Evolutionary conservation across 1,284 basidiomycete genomes (phyloP).

Genomic region (Melampsora larici-populina): DNA sequence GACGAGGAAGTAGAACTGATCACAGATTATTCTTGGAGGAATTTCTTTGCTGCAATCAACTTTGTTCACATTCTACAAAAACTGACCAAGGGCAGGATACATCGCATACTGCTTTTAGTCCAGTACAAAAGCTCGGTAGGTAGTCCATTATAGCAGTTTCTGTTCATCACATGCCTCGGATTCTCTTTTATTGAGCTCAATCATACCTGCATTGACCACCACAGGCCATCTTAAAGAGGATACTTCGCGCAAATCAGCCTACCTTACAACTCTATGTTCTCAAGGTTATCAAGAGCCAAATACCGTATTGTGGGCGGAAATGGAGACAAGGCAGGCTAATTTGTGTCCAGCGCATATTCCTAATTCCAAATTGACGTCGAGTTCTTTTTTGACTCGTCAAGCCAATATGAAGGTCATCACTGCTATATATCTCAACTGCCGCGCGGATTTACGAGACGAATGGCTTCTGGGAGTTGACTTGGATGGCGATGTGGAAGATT

Average conservation of each 20-base stretch:
- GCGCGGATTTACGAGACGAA: conserved; percentile 93
- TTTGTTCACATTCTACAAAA: conserved; percentile 98
- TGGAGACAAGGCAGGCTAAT: conserved; percentile 78
- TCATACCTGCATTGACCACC: neutral
- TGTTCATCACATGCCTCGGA: neutral
- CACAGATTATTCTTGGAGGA: conserved; percentile 93
- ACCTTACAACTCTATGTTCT: conserved; percentile 92
- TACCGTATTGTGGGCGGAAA: conserved; percentile 95
- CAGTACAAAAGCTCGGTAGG: conserved; percentile 86
- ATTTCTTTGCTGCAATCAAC: conserved; percentile 97
- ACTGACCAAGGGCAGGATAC: conserved; percentile 87
- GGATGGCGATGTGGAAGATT: conserved; percentile 74
- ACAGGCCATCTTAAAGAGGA: conserved; percentile 80
- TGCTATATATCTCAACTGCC: conserved; percentile 92
- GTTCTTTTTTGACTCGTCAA: neutral
- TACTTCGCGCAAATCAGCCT: conserved; percentile 87
- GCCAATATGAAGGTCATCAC: conserved; percentile 98
- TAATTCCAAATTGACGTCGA: neutral
- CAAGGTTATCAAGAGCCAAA: conserved; percentile 97
- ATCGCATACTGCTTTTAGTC: conserved; percentile 90
- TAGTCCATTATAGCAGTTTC: neutral
- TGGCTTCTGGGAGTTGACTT: conserved; percentile 93
- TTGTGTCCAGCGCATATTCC: neutral
- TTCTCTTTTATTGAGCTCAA: neutral
- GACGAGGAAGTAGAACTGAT: conserved; percentile 86